These are phyloP conservation scores for Coemansia sp. DNA, from an alignment of 192 early-diverging fungal genomes.

Conservation along the genomic window DNA sequence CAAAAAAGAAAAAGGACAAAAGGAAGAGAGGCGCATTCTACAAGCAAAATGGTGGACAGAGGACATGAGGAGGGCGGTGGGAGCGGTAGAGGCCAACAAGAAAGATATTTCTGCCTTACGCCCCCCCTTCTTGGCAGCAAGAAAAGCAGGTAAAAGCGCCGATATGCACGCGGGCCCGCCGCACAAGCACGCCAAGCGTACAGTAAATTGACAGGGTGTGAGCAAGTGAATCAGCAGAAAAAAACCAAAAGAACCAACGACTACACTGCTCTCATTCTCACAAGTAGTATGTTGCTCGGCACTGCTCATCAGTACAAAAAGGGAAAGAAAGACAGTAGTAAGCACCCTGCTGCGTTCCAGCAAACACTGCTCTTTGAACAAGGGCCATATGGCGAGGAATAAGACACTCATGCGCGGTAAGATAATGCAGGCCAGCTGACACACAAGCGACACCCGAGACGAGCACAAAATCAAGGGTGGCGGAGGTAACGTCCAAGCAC, in stretches of 20 bases:
- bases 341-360: not conserved
- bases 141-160: constrained; percentile 1
- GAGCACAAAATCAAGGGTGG: constrained; percentile 4
- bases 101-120: not conserved
- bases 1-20: not conserved
- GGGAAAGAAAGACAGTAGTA: not conserved
- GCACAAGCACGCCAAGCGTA: not conserved
- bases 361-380: not conserved
- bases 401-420: not conserved
- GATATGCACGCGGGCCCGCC: constrained; percentile 10
- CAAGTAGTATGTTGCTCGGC: constrained; percentile 16
- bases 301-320: not conserved
- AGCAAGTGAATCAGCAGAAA: not conserved
- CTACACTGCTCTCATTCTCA: not conserved
- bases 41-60: not conserved
- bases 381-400: not conserved
- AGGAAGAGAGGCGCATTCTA: constrained; percentile 1
- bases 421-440: constrained; percentile 8
- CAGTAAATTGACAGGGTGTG: not conserved
- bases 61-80: not conserved
- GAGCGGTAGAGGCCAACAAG: not conserved
- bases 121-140: not conserved
- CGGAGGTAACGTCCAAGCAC: not conserved
- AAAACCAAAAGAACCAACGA: not conserved
- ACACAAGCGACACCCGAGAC: not conserved